Base-by-base conservation (phyloP, 371 early-diverging fungal genomes). In the Blakeslea trispora region DNA sequence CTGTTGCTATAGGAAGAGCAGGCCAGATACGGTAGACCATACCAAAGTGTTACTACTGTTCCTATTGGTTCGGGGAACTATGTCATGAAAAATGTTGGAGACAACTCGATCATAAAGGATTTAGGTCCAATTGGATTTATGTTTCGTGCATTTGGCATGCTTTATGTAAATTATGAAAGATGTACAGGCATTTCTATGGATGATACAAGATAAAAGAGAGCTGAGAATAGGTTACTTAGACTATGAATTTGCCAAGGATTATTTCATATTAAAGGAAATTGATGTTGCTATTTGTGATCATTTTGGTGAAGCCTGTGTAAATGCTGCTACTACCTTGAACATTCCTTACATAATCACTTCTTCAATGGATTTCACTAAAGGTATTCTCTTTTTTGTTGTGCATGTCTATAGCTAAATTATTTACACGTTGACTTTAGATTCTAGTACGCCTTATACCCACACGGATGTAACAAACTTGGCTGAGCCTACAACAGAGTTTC, bases 371-470 rank as follows among this genome's bases (percentile, higher is more conserved):
- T 14, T 46, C 24, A 50, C 15, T n/a, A 19, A 15, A 18, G 44
- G 49, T 35, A 50, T 0, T 2, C n/a, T 47, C 0, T 43, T 31
- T n/a, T 42, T 45, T 11, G n/a, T 46, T 3, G 21, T 22, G 5
- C 42, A 39, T 6, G 21, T 41, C 5, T 51, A 46, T 41, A 58
- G 9, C 4, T 10, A 14, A 21, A 24, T 46, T n/a, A n/a, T 37
- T 32, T 28, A n/a, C n/a, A n/a, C n/a, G n/a, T 41, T 39, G 1
- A 24, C 14, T 22, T 44, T 40, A 64, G 71, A 67, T 22, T 37
- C 64, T 7, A 24, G 21, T 6, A 56, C 74, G 15, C 64, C 74
- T 15, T 74, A 68, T 15, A 40, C 68, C 11, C 66, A 61, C 35
- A 57, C 48, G 17, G 41, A 53, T 15, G 11, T 61, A 6, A 19